A percentile compares a stretch with the other conserved stretches of the same genome.
These are phyloP conservation scores for Podospora pseudoanserina DNA, from an alignment of 495 filamentous ascomycete genomes.

Conservation along the genomic window DNA sequence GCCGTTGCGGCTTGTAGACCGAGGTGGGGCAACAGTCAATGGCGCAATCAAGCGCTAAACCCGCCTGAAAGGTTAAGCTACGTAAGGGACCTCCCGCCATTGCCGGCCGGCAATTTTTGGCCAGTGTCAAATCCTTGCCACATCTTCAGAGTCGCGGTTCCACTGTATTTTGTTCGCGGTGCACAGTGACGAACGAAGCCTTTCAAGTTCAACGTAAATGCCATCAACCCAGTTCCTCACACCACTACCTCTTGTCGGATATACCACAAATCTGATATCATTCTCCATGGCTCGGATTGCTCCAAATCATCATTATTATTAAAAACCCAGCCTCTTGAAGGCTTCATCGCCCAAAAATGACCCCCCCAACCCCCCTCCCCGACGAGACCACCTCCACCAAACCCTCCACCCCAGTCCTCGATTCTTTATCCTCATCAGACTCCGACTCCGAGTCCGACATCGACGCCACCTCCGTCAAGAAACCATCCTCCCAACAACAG, in stretches of 20 bases:
- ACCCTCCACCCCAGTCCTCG: constrained; percentile 18
- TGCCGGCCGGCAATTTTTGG: not conserved
- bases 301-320: not conserved
- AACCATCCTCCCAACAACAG: constrained; percentile 19
- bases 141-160: not conserved
- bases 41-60: constrained; percentile 25
- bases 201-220: not conserved
- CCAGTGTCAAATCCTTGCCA: not conserved
- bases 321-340: not conserved
- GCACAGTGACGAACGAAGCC: not conserved
- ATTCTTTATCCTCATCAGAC: constrained; percentile 26
- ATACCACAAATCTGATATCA: not conserved
- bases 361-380: constrained; percentile 4
- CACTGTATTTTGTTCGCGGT: constrained; percentile 5
- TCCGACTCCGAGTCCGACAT: constrained; percentile 23
- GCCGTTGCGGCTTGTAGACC: constrained; percentile 8
- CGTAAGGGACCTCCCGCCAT: constrained; percentile 8
- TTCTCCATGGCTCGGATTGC: not conserved
- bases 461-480: constrained; percentile 13
- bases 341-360: not conserved
- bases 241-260: not conserved
- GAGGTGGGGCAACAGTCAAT: constrained; percentile 13
- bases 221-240: not conserved
- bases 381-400: constrained; percentile 26
- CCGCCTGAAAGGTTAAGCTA: constrained; percentile 18